phyloP scores from a whole-genome alignment of 1,284 basidiomycete species.

The Rhodotorula glutinis region DNA sequence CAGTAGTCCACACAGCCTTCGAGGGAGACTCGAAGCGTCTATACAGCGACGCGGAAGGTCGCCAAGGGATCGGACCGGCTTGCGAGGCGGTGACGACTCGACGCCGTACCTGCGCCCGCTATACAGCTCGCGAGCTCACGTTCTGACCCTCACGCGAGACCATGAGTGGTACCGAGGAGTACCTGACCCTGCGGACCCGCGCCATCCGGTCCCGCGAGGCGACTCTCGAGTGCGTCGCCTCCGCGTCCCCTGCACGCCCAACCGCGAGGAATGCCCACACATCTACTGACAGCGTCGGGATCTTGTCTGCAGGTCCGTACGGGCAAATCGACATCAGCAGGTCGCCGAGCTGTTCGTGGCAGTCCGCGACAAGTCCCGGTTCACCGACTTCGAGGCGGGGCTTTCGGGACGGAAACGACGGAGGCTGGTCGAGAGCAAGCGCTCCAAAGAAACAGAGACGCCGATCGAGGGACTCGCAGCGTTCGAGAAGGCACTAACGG shows the following conservation, averaged over 20 bases:
- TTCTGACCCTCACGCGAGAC: no score
- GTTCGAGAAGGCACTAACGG: slow-evolving; percentile 26
- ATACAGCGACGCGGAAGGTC: no score
- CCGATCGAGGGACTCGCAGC: slow-evolving; percentile 18
- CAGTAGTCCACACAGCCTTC: no score
- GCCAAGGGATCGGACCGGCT: no score
- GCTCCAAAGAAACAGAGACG: not conserved
- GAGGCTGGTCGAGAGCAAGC: slow-evolving; percentile 5
- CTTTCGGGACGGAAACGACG: slow-evolving; percentile 22
- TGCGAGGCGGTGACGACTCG: no score
- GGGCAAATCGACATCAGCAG: slow-evolving; percentile 13
- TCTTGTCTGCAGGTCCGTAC: slow-evolving; percentile 16
- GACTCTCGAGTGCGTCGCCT: slow-evolving; percentile 5
- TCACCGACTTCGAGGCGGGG: slow-evolving; percentile 34
- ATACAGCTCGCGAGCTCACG: no score
- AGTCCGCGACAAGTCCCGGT: slow-evolving; percentile 28
- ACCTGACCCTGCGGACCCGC: not conserved
- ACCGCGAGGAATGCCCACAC: no score
- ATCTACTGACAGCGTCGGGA: no score
- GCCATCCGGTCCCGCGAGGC: slow-evolving; percentile 3
- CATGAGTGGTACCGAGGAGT: not conserved
- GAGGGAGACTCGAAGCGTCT: no score
- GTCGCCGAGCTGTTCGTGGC: slow-evolving; percentile 37
- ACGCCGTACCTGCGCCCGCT: no score
- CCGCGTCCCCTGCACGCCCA: not conserved